phyloP scores from a whole-genome alignment of 495 filamentous ascomycete genomes.

The Pseudevernia furfuracea region DNA sequence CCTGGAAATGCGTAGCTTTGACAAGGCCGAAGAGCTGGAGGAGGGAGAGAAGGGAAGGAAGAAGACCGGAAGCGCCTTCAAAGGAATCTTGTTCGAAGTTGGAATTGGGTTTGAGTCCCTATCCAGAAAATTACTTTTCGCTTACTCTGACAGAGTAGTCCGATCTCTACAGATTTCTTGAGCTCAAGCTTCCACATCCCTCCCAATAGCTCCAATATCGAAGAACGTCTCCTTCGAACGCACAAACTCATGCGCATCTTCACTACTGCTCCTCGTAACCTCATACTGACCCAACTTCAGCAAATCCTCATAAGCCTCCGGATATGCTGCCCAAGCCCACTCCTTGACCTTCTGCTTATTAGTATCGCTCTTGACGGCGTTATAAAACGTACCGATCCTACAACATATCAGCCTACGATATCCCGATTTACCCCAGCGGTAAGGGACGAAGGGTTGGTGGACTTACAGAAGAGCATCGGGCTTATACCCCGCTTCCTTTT shows the following conservation, averaged over 20 bases:
- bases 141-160: neutral
- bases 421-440: neutral
- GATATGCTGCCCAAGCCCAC: constrained; percentile 62
- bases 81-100: neutral
- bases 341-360: constrained; percentile 59
- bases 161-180: neutral
- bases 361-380: constrained; percentile 52
- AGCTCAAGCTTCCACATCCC: constrained; percentile 12
- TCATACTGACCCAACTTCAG: constrained; percentile 32
- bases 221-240: constrained; percentile 14
- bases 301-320: constrained; percentile 59
- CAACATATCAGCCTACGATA: constrained; percentile 20
- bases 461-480: constrained; percentile 68
- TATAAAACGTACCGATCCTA: constrained; percentile 67
- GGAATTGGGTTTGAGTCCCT: no score
- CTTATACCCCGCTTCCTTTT: constrained; percentile 53
- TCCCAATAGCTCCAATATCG: constrained; percentile 19
- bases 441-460: constrained; percentile 10
- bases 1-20: neutral
- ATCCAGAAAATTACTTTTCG: neutral
- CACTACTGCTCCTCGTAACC: constrained; percentile 13
- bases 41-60: neutral
- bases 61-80: neutral
- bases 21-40: neutral
- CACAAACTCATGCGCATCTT: constrained; percentile 3